phyloP scores from a whole-genome alignment of 2,329 filamentous ascomycete species.

The Colletotrichum sansevieriae region DNA sequence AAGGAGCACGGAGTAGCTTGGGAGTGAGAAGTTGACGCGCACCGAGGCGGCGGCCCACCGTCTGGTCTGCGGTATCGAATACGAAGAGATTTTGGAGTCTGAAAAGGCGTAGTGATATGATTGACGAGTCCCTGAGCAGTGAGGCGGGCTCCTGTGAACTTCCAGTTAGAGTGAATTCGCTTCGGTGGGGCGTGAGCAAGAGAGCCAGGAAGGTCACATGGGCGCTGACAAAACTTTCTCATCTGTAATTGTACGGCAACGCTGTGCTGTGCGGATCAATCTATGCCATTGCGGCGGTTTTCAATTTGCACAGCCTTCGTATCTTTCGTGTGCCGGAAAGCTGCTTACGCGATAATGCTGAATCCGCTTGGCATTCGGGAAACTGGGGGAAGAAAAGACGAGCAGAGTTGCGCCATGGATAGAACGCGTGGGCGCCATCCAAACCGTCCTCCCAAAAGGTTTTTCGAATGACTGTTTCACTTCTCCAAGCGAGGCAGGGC shows the following conservation, averaged over 20 bases:
- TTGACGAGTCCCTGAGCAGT: not conserved
- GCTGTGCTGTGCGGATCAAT: not conserved
- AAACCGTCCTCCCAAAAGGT: not conserved
- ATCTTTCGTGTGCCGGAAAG: not conserved
- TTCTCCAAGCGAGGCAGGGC: slow-evolving; percentile 2
- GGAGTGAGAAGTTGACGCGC: slow-evolving; percentile 8
- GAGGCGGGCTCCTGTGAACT: not conserved
- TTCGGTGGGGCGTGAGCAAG: not conserved
- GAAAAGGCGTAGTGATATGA: not conserved
- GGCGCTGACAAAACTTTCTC: not conserved
- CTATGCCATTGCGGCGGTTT: not conserved
- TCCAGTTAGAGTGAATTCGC: not conserved
- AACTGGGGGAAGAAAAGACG: not conserved
- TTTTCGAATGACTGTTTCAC: not conserved
- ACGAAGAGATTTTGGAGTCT: not conserved
- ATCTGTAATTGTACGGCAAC: not conserved
- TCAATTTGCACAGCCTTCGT: slow-evolving; percentile 1
- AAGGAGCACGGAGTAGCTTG: slow-evolving; percentile 4
- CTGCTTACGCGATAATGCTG: slow-evolving; percentile 8
- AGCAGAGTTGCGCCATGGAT: not conserved
- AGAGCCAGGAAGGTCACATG: too few relatives aligned
- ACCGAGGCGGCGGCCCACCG: slow-evolving; percentile 16
- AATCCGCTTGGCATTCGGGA: not conserved
- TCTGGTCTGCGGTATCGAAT: not conserved
- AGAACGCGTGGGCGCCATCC: not conserved